Evolutionary conservation across 2,329 filamentous ascomycete species (phyloP), one percentile per base, ranked within the genome.

Genomic region (Colletotrichum tabaci): DNA sequence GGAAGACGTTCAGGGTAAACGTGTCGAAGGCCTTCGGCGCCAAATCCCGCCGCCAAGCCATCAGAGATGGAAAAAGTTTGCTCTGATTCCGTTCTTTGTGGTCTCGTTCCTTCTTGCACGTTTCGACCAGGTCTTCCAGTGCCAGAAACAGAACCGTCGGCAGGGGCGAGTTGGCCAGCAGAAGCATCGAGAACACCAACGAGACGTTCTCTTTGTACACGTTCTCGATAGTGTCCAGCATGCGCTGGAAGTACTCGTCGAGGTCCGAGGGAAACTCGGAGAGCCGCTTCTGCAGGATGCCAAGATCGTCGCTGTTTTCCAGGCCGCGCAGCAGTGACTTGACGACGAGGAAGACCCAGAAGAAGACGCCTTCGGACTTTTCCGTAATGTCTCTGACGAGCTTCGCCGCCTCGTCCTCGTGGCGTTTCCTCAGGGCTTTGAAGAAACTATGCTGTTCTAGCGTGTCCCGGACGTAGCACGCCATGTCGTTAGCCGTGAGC

Each of bases 291-390:
- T 72, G 50, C 1, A 76, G 55, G 3, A 46, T 57, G 0, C n/a
- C n/a, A 0, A 74, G 35, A 4, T 38, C n/a, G 42, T 75, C 74
- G 1, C 52, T 13, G n/a, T 74, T 47, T 3, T 46, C 23, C 0
- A 77, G 57, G 1, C 75, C 76, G 21, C 72, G 65, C 0, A 72
- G n/a, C 4, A 78, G 64, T 2, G 68, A 70, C 6, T 66, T 63
- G 10, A 74, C 69, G 2, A 77, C 77, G 0, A 77, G 69, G 18
- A 66, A 74, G 1, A 80, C 75, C 80, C 80, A 82, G 10, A 82
- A 75, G 55, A 82, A 82, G 0, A 82, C 80, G 0, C 80, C 80
- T 13, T 80, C 76, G 0, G 80, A 76, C 8, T 67, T 75, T 2
- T 77, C 71, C 1, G 78, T 74, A 0, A 76, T 74, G 0, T 66